Percentiles rank a stretch among this genome's conserved stretches.
Conservation (phyloP, 306 rosid species). For the Biancaea sappan region DNA sequence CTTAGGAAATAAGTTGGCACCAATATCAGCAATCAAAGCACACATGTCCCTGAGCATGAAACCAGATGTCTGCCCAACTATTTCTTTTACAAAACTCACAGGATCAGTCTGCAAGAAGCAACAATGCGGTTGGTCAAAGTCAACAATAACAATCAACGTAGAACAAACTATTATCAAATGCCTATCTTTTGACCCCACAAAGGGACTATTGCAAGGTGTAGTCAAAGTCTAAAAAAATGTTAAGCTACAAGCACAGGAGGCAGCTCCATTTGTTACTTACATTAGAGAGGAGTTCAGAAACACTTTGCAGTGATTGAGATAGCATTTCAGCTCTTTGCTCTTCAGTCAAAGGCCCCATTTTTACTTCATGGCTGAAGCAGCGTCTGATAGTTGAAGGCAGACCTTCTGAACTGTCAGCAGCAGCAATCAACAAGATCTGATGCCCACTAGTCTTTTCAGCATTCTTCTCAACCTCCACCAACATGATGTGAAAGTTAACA, state of each 20-base stretch:
- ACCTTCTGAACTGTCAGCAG: slow-evolving; percentile 91
- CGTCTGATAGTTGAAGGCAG: slow-evolving; percentile 82
- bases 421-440: slow-evolving; percentile 74
- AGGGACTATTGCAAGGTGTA: slow-evolving; percentile 19
- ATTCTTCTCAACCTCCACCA: slow-evolving; percentile 53
- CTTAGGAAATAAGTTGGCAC: slow-evolving; percentile 67
- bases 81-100: slow-evolving; percentile 75
- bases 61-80: slow-evolving; percentile 92
- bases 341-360: slow-evolving; percentile 85
- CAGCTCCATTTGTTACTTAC: slow-evolving; percentile 46
- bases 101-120: slow-evolving; percentile 70
- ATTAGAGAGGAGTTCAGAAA: slow-evolving; percentile 58
- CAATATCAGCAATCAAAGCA: slow-evolving; percentile 94
- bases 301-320: slow-evolving; percentile 63
- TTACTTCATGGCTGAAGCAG: slow-evolving; percentile 94
- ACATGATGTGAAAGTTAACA: slow-evolving; percentile 32
- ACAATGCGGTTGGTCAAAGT: slow-evolving; percentile 41
- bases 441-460: slow-evolving; percentile 54
- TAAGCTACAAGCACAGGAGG: slow-evolving; percentile 28
- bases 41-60: slow-evolving; percentile 81
- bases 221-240: slow-evolving; percentile 6
- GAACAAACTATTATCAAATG: slow-evolving; percentile 15
- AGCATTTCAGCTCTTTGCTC: slow-evolving; percentile 87
- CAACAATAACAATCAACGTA: slow-evolving; percentile 40
- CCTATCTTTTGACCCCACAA: neutral